Base-by-base conservation (phyloP, 805 yeast genomes). In the Zygoascus tannicola region DNA sequence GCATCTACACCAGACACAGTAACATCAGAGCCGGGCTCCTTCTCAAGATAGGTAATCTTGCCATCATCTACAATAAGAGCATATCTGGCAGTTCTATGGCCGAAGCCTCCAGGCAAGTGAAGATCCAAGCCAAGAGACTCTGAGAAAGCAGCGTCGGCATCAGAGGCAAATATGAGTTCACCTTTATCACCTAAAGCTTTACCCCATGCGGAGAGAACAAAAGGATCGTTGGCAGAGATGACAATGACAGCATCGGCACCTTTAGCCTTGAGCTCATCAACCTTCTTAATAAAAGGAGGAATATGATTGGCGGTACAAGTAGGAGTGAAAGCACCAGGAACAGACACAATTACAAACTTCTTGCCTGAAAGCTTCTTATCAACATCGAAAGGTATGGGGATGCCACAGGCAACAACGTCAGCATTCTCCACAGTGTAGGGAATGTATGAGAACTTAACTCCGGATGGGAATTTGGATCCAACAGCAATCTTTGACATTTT, bases 321-420 rank as follows among this genome's bases (percentile, higher is more conserved):
- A 45, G 90, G 94, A 22, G 94, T 83, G 71, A 83, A 85, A 8
- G 94, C 92, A 50, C 88, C 94, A 49, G 94, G 92, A 28, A 84
- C 87, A 47, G 82, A 72, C 26, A 85, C 85, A 54, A 84, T 67
- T 35, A 83, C 76, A 26, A 80, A 75, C 55, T 71, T 77, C 68
- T 77, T 76, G 55, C 53, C 58, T 18, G 56, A 47, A 26, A 66
- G 52, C 51, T 61, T 62, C 56, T 59, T 58, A 56, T 58, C 63
- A 28, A 63, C 52, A 50, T 60, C 57, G 33, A 58, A 57, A 32
- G 56, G 52, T 35, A 50, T 55, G 26, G 72, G 72, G 40, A 62
- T 53, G 22, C 72, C 72, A 45, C 72, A 67, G 16, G 58, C 57
- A 18, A 50, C 52, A 39, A 59, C 57, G 37, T 46, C 57, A 15